A percentile compares a stretch with the other conserved stretches of the same genome.
Evolutionary conservation across 2,329 filamentous ascomycete genomes (phyloP).

Genomic region (Lecanicillium sp.): DNA sequence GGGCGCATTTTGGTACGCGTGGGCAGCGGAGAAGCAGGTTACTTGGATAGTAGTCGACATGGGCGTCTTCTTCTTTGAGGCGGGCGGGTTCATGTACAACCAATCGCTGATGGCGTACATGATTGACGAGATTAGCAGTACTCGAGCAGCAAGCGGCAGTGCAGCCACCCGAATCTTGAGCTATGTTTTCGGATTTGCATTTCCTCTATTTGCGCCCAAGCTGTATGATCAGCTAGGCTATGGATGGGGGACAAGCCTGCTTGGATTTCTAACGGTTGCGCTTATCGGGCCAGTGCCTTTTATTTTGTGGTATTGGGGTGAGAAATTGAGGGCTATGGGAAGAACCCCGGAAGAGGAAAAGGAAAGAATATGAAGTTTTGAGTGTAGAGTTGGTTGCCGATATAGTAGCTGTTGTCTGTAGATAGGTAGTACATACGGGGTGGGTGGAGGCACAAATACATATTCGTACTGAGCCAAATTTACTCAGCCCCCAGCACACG

Average conservation of each 20-base stretch:
- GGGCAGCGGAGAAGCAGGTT: constrained; percentile 36
- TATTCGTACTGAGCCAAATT: no score
- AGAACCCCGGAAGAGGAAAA: no score
- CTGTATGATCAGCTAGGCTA: constrained; percentile 13
- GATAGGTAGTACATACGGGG: no score
- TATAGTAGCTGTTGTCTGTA: no score
- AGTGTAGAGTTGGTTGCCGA: no score
- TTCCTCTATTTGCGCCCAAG: constrained; percentile 14
- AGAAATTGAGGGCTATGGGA: constrained; percentile 3
- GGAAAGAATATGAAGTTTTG: no score
- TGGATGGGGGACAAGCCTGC: constrained; percentile 10
- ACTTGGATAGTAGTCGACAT: constrained; percentile 53
- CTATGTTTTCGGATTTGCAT: constrained; percentile 13
- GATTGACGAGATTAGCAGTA: constrained; percentile 11
- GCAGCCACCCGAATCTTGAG: constrained; percentile 13
- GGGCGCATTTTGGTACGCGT: constrained; percentile 31
- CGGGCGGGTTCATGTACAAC: constrained; percentile 43
- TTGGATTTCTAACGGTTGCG: constrained; percentile 4
- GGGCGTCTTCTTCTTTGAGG: constrained; percentile 43
- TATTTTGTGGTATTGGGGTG: constrained; percentile 5
- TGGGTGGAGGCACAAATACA: no score
- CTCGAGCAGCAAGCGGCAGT: constrained; percentile 12
- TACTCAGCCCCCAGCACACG: no score
- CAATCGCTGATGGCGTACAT: constrained; percentile 44
- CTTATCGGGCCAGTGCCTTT: constrained; percentile 3